Base-by-base conservation (phyloP, 345 rosid genomes). In the Citrus sp. region DNA sequence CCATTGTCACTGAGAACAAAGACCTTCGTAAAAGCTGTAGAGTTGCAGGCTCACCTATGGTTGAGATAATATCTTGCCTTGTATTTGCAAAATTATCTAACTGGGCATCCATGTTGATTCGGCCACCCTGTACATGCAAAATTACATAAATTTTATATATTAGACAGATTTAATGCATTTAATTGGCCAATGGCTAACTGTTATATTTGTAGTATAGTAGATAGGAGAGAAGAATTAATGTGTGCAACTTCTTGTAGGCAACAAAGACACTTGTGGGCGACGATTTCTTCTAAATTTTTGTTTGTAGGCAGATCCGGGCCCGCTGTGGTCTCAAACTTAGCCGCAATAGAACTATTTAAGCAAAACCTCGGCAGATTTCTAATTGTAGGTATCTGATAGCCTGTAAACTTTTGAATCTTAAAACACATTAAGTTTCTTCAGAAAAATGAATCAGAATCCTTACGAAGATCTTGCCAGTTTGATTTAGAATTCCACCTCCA, bases 401-500 rank as follows among this genome's bases (percentile, higher is more conserved):
- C 5, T 14, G 5, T 51, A 18, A 54, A 54, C 7, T 54, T 54
- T 54, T 18, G 22, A 54, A 54, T 16, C 21, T 54, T 54, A 18
- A 18, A 54, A 54, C 58, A 18, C 58, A 18, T 4, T 7, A 16
- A 54, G 58, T 6, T 54, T 54, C 58, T 54, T 54, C 7, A 54
- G 58, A 54, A 54, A 46, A 4, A 19, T 40, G 25, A 27, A 73
- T 61, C 1, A 77, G 67, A 66, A 58, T 67, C 62, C 89, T 87
- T 86, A 93, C 97, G 69, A 94, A 94, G 61, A 94, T 67, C 22
- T 81, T 80, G n/a, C 97, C 97, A 2, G 97, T 93, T 4, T 74
- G 67, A 78, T 90, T 90, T 24, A 93, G 90, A 78, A 92, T 94
- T 51, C 98, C 98, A 19, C 90, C 90, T 66, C 90, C 97, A 16